A percentile compares a stretch with the other conserved stretches of the same genome.
Conservation (phyloP, 106 monocot species). For the Phalaenopsis equestris region DNA sequence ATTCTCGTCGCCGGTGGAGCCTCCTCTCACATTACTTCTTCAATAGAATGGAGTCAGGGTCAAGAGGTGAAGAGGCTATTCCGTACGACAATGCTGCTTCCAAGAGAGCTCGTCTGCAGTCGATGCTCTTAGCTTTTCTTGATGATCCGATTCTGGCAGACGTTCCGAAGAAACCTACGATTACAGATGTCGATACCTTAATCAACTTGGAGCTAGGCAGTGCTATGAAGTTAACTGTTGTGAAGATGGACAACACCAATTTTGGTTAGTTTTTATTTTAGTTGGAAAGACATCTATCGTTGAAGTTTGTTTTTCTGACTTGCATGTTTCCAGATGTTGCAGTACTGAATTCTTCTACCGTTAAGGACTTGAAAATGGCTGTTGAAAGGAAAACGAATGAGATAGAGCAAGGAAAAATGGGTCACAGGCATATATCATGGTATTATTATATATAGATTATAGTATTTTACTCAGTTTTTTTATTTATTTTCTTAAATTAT, state of each 20-base stretch:
- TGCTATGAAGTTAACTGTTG: constrained; percentile 67
- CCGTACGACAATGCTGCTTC: constrained; percentile 36
- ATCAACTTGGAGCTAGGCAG: constrained; percentile 84
- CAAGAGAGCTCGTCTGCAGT: constrained; percentile 63
- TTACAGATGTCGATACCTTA: constrained; percentile 69
- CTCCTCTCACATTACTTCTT: neutral
- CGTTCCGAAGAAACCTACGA: constrained; percentile 71
- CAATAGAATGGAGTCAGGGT: constrained; percentile 21
- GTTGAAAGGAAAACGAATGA: constrained; percentile 75
- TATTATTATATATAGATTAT: constrained; percentile 12
- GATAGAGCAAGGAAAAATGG: constrained; percentile 70
- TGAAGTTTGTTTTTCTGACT: neutral
- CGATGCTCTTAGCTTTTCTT: constrained; percentile 67
- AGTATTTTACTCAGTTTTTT: no score
- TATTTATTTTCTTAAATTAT: neutral
- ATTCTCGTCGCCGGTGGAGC: neutral
- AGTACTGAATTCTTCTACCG: constrained; percentile 76
- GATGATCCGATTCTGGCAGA: constrained; percentile 72
- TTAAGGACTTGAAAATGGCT: constrained; percentile 83
- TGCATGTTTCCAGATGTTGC: constrained; percentile 46
- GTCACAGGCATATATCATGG: constrained; percentile 94
- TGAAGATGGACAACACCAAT: constrained; percentile 76
- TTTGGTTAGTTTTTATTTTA: constrained; percentile 42
- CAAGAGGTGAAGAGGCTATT: constrained; percentile 29
- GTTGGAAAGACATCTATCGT: neutral